Percentiles rank a stretch among this genome's conserved stretches.
Evolutionary conservation across 148 eudicot species (phyloP).

Genomic region (Pharnaceum exiguum): DNA sequence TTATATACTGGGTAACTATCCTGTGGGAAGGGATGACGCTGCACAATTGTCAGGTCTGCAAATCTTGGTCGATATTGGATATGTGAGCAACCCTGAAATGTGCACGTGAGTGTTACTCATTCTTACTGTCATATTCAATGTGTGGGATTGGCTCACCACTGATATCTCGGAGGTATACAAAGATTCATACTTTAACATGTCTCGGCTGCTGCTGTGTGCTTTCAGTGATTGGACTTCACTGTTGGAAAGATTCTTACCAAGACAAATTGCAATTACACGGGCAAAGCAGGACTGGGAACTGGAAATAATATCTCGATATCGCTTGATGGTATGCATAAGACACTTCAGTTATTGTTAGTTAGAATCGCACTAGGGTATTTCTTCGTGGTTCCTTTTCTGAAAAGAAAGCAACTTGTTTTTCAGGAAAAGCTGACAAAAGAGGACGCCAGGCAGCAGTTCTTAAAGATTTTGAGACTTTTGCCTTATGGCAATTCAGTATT

Average conservation of each 20-base stretch:
- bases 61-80: slow-evolving; percentile 90
- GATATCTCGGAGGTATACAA: slow-evolving; percentile 1
- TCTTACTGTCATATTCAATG: background rate
- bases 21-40: slow-evolving; percentile 97
- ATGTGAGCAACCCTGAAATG: slow-evolving; percentile 59
- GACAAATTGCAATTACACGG: slow-evolving; percentile 88
- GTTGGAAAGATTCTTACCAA: slow-evolving; percentile 81
- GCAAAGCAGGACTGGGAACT: slow-evolving; percentile 89
- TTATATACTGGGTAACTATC: slow-evolving; percentile 93
- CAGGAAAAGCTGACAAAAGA: slow-evolving; percentile 90
- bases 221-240: slow-evolving; percentile 94
- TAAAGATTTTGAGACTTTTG: slow-evolving; percentile 76
- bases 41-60: slow-evolving; percentile 91
- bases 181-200: background rate
- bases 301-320: slow-evolving; percentile 82
- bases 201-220: slow-evolving; percentile 12
- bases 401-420: no score
- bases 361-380: no score
- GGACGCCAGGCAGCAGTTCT: slow-evolving; percentile 93
- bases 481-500: slow-evolving; percentile 98
- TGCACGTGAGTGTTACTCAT: slow-evolving; percentile 68
- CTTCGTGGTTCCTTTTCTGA: no score
- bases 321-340: slow-evolving; percentile 66
- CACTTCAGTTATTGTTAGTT: no score
- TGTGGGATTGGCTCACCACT: background rate